Evolutionary conservation across 1,284 basidiomycete species (phyloP), one percentile per base, ranked within the genome.

Genomic region (Xerocomus nothofagi): DNA sequence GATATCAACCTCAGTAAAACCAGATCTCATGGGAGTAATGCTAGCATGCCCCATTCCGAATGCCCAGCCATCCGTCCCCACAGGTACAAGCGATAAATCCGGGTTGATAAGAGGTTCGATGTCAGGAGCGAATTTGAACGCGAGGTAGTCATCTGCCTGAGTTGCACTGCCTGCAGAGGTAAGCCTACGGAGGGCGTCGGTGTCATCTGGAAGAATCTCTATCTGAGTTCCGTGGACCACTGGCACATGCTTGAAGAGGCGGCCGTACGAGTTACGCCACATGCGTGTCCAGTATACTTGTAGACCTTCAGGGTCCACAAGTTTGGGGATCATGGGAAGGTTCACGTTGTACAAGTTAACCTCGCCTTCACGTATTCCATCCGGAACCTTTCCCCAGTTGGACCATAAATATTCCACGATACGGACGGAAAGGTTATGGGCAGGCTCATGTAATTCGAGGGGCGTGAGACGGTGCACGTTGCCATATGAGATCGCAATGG

Each of bases 401-500:
- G 80, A 66, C 82, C 85, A 93, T 14, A 97, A 76, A 51, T 85
- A 71, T 40, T 76, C 68, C 57, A 93, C 80, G 57, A 97, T 87
- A 18, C 79, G 74, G 39, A 78, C 73, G 8, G 85, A 77, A 21
- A 92, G 74, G 10, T 71, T 67, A 62, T 93, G 82, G 1, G 93
- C 91, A 12, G 88, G 86, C 29, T 84, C 76, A 57, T 82, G 73
- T 38, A 80, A 76, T 9, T 72, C 58, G 4, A 67, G 56, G 1
- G 91, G 84, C 11, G 86, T 86, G 4, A 90, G 89, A 55, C 82
- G 78, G 34, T 78, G 67, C 50, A 95, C 83, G 18, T 81, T 89
- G 27, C 91, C 93, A 66, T 93, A 97, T 0, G 90, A 93, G 26
- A 97, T 64, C 0, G 90, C 85, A 57, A 92, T 88, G 24, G 89